Base-by-base conservation (phyloP, 1,139 yeast genomes). In the Meyerozyma smithsonii region DNA sequence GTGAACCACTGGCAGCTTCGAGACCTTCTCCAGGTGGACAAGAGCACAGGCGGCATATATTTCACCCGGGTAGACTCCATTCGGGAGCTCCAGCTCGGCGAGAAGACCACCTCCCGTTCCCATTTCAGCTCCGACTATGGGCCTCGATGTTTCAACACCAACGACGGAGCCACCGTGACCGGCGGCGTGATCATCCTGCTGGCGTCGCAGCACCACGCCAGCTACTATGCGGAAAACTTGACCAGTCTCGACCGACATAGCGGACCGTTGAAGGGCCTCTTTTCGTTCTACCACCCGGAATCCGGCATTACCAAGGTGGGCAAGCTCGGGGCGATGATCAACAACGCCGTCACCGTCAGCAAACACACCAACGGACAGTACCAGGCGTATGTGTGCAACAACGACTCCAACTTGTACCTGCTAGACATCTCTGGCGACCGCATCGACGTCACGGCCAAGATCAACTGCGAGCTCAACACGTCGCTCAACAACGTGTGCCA, bases 1-100 rank as follows among this genome's bases (percentile, higher is more conserved):
- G 67, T 61, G 34, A 79, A 81, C 46, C 97, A 89, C 64, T 89
- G 96, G 96, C 97, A 89, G 58, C 66, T 89, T 33, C 70, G 95
- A 37, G 95, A 89, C 54, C 70, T 89, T 52, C 66, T 88, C 18
- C 79, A 83, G 49, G 62, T 59, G 28, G 68, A 68, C 42, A 49
- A 53, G 25, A 33, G 45, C 3, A 46, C 52, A 7, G 65, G 69
- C 24, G 49, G 51, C 12, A 50, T 69, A 8, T 68, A 56, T 46
- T 69, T 59, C 45, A 66, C 72, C 14, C 52, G 52, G 39, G 59
- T 59, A 36, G 69, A 67, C 37, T 47, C 58, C 11, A 55, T 70
- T 15, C 54, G 66, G 12, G 50, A 49, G 43, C 35, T 49, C 51
- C 38, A 38, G 41, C 43, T 61, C 77, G 28, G 45, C 51, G 21